Evolutionary conservation across 169 alveolate genomes (phyloP).

Genomic region (Plasmodium inui): DNA sequence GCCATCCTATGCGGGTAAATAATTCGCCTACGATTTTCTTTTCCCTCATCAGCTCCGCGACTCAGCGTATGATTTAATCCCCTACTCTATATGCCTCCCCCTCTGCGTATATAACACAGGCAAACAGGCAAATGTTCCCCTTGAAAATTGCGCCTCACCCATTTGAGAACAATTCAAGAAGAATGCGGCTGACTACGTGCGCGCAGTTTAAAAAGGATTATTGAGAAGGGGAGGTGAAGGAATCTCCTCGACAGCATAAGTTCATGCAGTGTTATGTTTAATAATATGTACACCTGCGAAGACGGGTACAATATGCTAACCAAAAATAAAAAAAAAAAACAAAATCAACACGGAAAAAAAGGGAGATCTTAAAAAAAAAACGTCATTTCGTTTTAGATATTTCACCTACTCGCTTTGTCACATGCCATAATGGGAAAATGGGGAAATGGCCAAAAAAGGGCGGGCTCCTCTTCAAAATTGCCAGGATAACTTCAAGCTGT

Average conservation of each 20-base stretch:
- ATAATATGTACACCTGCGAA: neutral
- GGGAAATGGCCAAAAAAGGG: neutral
- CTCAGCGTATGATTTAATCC: neutral
- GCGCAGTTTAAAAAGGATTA: neutral
- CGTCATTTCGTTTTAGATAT: neutral
- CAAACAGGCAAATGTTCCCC: neutral
- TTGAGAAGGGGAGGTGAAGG: neutral
- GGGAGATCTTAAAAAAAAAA: neutral
- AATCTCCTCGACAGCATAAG: neutral
- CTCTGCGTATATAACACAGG: neutral
- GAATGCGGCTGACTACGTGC: neutral
- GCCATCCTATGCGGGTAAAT: neutral
- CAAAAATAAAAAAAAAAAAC: neutral
- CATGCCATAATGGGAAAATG: neutral
- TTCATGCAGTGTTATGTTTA: neutral
- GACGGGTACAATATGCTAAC: neutral
- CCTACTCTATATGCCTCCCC: neutral
- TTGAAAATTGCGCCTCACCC: neutral
- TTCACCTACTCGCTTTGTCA: neutral
- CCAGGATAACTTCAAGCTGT: neutral
- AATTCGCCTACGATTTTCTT: neutral
- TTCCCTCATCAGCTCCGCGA: neutral
- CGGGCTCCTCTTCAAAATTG: neutral
- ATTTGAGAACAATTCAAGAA: neutral
- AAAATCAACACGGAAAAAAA: neutral